Base-by-base conservation (phyloP, 2,329 filamentous ascomycete genomes). In the Phialophora tarda region DNA sequence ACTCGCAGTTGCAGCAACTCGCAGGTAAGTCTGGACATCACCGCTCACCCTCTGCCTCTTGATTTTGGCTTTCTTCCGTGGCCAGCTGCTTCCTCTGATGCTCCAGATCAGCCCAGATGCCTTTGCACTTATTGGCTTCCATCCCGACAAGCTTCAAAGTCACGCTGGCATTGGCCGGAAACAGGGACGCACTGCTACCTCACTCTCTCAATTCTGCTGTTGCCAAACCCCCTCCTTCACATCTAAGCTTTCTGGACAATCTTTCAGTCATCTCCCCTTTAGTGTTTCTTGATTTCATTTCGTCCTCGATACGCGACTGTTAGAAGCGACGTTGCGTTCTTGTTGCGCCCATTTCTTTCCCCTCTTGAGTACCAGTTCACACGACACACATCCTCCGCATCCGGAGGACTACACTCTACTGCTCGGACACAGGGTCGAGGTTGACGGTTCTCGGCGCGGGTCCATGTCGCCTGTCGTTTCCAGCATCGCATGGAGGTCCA, bases 401-500 rank as follows among this genome's bases (percentile, higher is more conserved):
- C 21, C 24, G 51, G 17, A n/a, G 30, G 23, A 30, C 23, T 28
- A 23, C 54, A 8, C 41, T 47, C 17, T 17, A 48, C 59, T 48
- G 17, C 38, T 57, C 47, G 47, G 28, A 62, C 38, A 28, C 28
- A 47, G 23, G 50, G 44, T 24, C 51, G 30, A 21, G 53, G 17
- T 61, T 50, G 57, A 51, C 21, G 48, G 10, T 51, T 26, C 10
- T 14, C 14, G 26, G 48, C 23, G 21, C 21, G 21, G 62, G 66
- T 67, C 64, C 61, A 69, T 69, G 67, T 65, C 67, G 59, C 58
- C 54, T 63, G 38, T 61, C 53, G 47, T n/a, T 38, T 10, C 23
- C 60, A 28, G 44, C 65, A 64, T 65, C 67, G 76, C 75, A 85
- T 85, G 83, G 86, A 88, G 79, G 85, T 87, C 77, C 83, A 82